phyloP scores from a whole-genome alignment of 768 basidiomycete genomes.

The Boletus tomentosulus region DNA sequence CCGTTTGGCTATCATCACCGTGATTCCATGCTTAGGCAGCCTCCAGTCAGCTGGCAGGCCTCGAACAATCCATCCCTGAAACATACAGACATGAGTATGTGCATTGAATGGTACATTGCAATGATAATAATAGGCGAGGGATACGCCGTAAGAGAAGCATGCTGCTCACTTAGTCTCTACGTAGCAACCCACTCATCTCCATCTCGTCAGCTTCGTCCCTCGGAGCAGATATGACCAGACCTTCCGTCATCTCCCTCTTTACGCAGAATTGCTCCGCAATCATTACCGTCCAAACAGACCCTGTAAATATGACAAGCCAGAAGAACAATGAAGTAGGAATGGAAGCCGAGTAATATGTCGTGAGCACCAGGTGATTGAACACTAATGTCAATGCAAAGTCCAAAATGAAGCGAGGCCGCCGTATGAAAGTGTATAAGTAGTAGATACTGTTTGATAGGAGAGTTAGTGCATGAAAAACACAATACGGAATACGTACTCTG shows the following conservation, averaged over 20 bases:
- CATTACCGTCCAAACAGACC: conserved; percentile 71
- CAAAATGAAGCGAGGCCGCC: conserved; percentile 89
- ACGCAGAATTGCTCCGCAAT: conserved; percentile 91
- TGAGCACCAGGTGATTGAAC: conserved; percentile 89
- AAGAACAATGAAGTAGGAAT: conserved; percentile 89
- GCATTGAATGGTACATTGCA: conserved; percentile 22
- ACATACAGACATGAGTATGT: conserved; percentile 11
- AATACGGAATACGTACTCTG: conserved; percentile 65
- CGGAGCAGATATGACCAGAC: conserved; percentile 51
- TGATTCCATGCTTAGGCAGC: conserved; percentile 4
- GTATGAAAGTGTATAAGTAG: conserved; percentile 82
- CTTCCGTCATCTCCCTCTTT: conserved; percentile 84
- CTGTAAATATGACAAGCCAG: conserved; percentile 75
- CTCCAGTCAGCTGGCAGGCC: background rate
- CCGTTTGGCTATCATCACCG: background rate
- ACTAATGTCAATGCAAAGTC: conserved; percentile 90
- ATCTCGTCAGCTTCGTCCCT: conserved; percentile 49
- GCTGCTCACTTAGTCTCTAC: conserved; percentile 57
- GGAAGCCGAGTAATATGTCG: conserved; percentile 69
- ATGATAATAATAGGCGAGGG: conserved; percentile 3
- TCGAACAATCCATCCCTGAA: conserved; percentile 12
- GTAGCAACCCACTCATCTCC: conserved; percentile 47
- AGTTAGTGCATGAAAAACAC: conserved; percentile 5
- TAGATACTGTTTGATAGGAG: conserved; percentile 45
- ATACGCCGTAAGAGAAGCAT: conserved; percentile 9